Conservation (phyloP, 2,329 filamentous ascomycete genomes). For the Ramularia endophylla region DNA sequence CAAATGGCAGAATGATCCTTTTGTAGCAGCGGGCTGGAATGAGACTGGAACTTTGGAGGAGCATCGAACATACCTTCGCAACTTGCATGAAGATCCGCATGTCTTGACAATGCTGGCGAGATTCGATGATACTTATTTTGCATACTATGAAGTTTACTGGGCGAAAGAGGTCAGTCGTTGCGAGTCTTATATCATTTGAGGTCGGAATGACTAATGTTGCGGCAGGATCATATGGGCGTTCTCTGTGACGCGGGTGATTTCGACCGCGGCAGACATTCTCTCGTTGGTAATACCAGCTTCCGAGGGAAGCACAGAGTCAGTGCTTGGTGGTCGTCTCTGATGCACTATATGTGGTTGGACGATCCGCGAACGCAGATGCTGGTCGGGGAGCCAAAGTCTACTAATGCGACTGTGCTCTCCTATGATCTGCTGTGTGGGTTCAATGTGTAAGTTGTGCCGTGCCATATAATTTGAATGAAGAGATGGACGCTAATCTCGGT, state of each 20-base stretch:
- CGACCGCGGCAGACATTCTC: slow-evolving; percentile 55
- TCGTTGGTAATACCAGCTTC: slow-evolving; percentile 52
- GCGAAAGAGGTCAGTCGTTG: slow-evolving; percentile 44
- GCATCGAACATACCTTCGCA: slow-evolving; percentile 64
- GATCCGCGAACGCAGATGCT: slow-evolving; percentile 50
- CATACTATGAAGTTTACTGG: slow-evolving; percentile 80
- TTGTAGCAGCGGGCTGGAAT: slow-evolving; percentile 74
- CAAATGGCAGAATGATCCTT: slow-evolving; percentile 76
- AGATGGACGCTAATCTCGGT: too few species aligned
- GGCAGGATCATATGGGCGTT: slow-evolving; percentile 55
- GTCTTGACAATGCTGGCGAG: slow-evolving; percentile 63
- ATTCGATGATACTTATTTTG: slow-evolving; percentile 66
- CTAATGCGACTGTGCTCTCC: slow-evolving; percentile 62
- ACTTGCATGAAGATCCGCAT: slow-evolving; percentile 65
- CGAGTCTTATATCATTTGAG: slow-evolving; percentile 2
- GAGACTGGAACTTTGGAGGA: slow-evolving; percentile 70
- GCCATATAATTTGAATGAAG: too few species aligned
- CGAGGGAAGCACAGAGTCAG: slow-evolving; percentile 51
- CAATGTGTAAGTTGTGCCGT: slow-evolving; percentile 39
- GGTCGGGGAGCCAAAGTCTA: slow-evolving; percentile 66
- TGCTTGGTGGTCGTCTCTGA: slow-evolving; percentile 53
- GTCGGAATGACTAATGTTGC: too few species aligned
- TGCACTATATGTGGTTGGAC: slow-evolving; percentile 56
- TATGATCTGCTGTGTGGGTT: slow-evolving; percentile 73
- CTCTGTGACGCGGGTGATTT: slow-evolving; percentile 52